Evolutionary conservation across 75 land plant genomes (phyloP), one percentile per base, ranked within the genome.

Genomic region (Ceratopteris richardii): DNA sequence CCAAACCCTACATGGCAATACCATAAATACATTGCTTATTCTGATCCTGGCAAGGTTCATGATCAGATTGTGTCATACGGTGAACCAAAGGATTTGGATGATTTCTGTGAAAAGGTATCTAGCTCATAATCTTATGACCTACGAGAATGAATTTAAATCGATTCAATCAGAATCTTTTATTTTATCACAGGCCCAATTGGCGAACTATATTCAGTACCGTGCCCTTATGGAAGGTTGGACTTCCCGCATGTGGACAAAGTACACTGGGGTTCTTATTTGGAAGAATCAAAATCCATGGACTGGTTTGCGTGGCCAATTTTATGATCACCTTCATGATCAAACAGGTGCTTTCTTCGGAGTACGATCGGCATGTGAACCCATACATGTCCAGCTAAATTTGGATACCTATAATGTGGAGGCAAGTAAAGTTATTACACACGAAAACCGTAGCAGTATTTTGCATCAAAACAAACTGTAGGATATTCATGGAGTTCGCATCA

Each of bases 241-340:
- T 30, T 88, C 95, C 41, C 69, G 78, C 19, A 93, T 93, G 98
- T 93, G 98, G 98, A 85, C 76, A 11, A 82, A 88, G 62, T 83
- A 80, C 57, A 88, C 98, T 12, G 98, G 98, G 40, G 64, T 93
- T 27, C 60, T 93, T 19, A 81, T 93, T 28, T 93, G 98, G 98
- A 93, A 93, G 63, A 93, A 73, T 0, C 95, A 88, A 47, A 88
- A 93, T 61, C 98, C 98, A 13, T 93, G 98, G 98, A 84, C 98
- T 22, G 98, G 98, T 60, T 84, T 93, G 18, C 68, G 95, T 44
- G 98, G 98, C 55, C 98, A 93, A 39, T 85, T 93, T 63, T 93
- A 93, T 74, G 98, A 93, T 59, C 82, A 89, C 73, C 79, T 93
- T 17, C 84, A 64, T 54, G 90, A 85, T 50, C 98, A 93, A 59